A percentile compares a stretch with the other conserved stretches of the same genome.
Evolutionary conservation across 2,329 filamentous ascomycete genomes (phyloP).

Genomic region (Botrytis squamosa): DNA sequence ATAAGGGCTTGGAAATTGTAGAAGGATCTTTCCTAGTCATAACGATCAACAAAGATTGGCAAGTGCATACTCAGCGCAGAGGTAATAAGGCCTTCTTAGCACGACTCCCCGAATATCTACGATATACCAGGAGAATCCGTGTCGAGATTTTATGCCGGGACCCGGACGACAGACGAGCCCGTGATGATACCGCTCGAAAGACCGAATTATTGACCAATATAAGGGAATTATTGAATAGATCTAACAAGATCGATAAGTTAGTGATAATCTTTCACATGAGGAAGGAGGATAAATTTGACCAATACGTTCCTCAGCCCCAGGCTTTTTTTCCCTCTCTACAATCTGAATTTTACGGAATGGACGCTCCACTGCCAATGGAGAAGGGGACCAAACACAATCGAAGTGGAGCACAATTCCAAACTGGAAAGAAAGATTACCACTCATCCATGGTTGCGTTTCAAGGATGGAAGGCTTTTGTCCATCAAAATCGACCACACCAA

Average conservation of each 20-base stretch:
- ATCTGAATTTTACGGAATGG: not conserved
- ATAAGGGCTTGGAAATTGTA: not conserved
- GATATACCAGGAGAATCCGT: not conserved
- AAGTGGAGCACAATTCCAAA: not conserved
- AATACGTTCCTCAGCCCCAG: not conserved
- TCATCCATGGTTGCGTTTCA: not conserved
- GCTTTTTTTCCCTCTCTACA: not conserved
- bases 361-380: not conserved
- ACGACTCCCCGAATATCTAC: not conserved
- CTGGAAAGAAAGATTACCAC: not conserved
- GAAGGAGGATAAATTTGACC: not conserved
- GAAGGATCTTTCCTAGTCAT: not conserved
- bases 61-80: not conserved
- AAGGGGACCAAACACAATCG: too few relatives aligned
- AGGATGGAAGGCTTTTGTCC: not conserved
- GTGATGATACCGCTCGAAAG: not conserved
- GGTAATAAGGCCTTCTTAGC: not conserved
- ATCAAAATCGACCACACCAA: not conserved
- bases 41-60: not conserved
- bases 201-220: not conserved
- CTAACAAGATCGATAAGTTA: not conserved
- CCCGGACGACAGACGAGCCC: not conserved
- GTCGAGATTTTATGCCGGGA: not conserved
- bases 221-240: not conserved
- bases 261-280: not conserved